Conservation (phyloP, 2,329 filamentous ascomycete genomes). For the Phyllosticta citrichinensis region DNA sequence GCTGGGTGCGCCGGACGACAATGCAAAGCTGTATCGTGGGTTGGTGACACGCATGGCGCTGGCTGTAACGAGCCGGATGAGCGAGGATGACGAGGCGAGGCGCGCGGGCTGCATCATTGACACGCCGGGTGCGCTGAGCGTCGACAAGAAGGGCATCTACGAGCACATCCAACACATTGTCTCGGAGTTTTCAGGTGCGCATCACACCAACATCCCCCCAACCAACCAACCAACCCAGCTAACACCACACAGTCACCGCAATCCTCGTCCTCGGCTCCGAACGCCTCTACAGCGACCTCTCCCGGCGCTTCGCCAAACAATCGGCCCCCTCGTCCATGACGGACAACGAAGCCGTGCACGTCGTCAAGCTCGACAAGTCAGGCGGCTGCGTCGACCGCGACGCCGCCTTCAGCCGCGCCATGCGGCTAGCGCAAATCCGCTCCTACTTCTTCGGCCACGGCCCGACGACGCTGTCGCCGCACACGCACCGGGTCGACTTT, state of each 20-base stretch:
- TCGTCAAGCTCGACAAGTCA: slow-evolving; percentile 74
- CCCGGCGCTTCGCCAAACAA: slow-evolving; percentile 51
- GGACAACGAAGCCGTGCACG: slow-evolving; percentile 57
- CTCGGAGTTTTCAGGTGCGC: slow-evolving; percentile 53
- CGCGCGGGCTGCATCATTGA: slow-evolving; percentile 78
- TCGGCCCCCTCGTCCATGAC: slow-evolving; percentile 28
- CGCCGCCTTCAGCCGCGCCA: slow-evolving; percentile 60
- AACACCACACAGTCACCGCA: slow-evolving; percentile 52
- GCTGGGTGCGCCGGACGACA: slow-evolving; percentile 60
- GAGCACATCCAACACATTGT: slow-evolving; percentile 75
- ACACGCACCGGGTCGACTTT: slow-evolving; percentile 77
- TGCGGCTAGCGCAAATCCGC: slow-evolving; percentile 67
- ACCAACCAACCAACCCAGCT: slow-evolving; percentile 13
- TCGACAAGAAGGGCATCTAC: slow-evolving; percentile 53
- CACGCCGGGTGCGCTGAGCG: slow-evolving; percentile 59
- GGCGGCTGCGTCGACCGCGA: slow-evolving; percentile 75
- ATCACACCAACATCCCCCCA: neutral
- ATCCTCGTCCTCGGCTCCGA: slow-evolving; percentile 76
- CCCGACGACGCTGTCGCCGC: slow-evolving; percentile 66
- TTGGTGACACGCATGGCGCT: slow-evolving; percentile 68
- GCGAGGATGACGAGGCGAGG: slow-evolving; percentile 62
- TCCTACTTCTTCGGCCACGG: slow-evolving; percentile 88
- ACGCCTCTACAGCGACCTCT: slow-evolving; percentile 63
- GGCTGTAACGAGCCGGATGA: slow-evolving; percentile 64
- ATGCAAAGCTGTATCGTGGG: slow-evolving; percentile 59